Percentiles rank a stretch among this genome's conserved stretches.
Conservation (phyloP, 2,329 filamentous ascomycete genomes). For the Nannizzia gypsea region DNA sequence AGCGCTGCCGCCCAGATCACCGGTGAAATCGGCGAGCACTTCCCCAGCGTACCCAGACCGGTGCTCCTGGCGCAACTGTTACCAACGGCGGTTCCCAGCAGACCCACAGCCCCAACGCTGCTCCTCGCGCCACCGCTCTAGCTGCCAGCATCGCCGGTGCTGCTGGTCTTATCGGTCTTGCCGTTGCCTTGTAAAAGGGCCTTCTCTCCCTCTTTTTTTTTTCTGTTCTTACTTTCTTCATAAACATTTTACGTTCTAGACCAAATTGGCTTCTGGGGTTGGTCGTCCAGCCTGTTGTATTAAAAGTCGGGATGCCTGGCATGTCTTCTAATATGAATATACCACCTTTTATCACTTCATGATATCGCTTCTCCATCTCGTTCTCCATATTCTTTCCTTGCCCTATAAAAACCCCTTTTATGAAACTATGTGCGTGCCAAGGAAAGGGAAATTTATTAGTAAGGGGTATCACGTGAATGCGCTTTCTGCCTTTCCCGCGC, state of each 20-base stretch:
- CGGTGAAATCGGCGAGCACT: neutral
- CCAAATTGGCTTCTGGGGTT: neutral
- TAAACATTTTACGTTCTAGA: neutral
- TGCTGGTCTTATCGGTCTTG: conserved; percentile 15
- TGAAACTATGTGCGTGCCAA: neutral
- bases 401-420: neutral
- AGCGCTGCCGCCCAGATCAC: conserved; percentile 29
- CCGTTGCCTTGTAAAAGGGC: conserved; percentile 12
- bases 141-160: conserved; percentile 14
- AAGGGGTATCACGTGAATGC: neutral
- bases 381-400: neutral
- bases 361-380: neutral
- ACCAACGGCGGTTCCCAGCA: neutral
- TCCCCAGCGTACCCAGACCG: neutral
- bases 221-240: neutral
- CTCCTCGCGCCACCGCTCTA: conserved; percentile 11
- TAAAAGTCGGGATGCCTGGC: neutral
- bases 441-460: neutral
- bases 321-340: neutral
- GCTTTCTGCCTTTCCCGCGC: neutral
- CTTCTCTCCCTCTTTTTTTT: neutral
- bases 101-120: conserved; percentile 3
- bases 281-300: neutral
- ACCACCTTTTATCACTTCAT: neutral
- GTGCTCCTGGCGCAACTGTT: neutral